Evolutionary conservation across 2,329 filamentous ascomycete genomes (phyloP).

Genomic region (Aspergillus tamarii): DNA sequence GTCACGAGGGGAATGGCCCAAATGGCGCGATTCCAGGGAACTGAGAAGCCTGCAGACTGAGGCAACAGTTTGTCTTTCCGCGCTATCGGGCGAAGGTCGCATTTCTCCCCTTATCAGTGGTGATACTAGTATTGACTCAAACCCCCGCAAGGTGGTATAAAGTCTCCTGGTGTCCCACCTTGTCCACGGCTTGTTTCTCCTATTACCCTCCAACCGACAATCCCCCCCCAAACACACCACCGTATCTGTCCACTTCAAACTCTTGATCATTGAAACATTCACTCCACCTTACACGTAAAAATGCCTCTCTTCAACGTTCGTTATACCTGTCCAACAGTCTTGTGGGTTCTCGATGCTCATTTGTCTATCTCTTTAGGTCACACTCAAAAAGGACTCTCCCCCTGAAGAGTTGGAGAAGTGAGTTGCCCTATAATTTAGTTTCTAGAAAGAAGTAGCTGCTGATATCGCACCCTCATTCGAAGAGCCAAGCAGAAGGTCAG

Average conservation of each 20-base stretch:
- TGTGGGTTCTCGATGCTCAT: constrained; percentile 3
- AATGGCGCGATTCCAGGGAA: constrained; percentile 9
- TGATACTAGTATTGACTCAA: constrained; percentile 11
- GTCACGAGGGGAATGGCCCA: not conserved
- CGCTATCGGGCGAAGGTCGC: constrained; percentile 1
- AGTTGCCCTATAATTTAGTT: constrained; percentile 26
- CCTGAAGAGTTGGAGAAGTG: constrained; percentile 70
- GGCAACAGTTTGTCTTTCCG: constrained; percentile 3
- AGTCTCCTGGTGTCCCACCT: constrained; percentile 14
- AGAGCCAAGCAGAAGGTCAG: constrained; percentile 77
- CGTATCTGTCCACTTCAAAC: constrained; percentile 4
- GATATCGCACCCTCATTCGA: constrained; percentile 15
- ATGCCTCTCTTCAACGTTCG: constrained; percentile 48
- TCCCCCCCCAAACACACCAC: not conserved
- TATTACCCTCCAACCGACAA: constrained; percentile 2
- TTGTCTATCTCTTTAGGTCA: constrained; percentile 61
- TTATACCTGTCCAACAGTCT: not conserved
- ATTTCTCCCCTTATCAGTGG: constrained; percentile 15
- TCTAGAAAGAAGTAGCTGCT: not conserved
- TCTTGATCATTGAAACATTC: not conserved
- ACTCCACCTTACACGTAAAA: constrained; percentile 12
- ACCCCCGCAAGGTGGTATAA: constrained; percentile 18
- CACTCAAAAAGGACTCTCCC: constrained; percentile 72
- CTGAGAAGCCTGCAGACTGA: not conserved
- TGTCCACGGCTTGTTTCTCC: not conserved